Base-by-base conservation (phyloP, 2,329 filamentous ascomycete genomes). In the Colletotrichum camelliae region DNA sequence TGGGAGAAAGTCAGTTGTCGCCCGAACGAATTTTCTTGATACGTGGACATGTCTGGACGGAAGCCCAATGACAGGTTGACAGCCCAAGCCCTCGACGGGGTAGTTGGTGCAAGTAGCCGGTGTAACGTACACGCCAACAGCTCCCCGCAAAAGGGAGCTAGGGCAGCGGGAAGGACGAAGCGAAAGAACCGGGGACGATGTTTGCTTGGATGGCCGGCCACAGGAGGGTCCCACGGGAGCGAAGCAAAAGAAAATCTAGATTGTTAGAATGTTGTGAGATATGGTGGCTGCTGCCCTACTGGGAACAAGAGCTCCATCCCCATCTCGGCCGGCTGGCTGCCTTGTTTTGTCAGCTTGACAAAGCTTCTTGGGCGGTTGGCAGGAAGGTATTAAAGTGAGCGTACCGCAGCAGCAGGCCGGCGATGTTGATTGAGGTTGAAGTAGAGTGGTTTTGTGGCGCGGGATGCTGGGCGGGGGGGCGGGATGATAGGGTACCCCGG, bases 281-380 rank as follows among this genome's bases (percentile, higher is more conserved):
- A 62, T 75, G 65, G 37, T 60, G 43, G 43, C 43, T 52, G 43
- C 43, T 52, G 43, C 43, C n/a, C 43, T 21, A 21, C n/a, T 21
- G 43, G 43, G n/a, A 52, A n/a, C 43, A 21, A 16, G n/a, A 52
- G 1, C 78, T 88, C 4, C 81, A 83, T 61, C 37, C 62, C 48
- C 81, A 83, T 61, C 37, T 67, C 60, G 37, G 86, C 87, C 5
- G 82, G 88, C n/a, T 76, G 79, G 37, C 58, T 67, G 67, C 60
- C 58, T 69, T 52, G 48, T 74, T 76, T 75, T 39, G 75, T 77
- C 72, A 77, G 72, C 72, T 72, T 77, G 72, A 69, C 75, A 72
- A 77, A 77, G 75, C 64, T 18, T 35, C 24, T 58, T 18, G 24
- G 24, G 15, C 13, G 58, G 16, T 15, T n/a, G 43, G 31, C 52